phyloP scores from a whole-genome alignment of 1,284 basidiomycete species.

The Fistulina hepatica region DNA sequence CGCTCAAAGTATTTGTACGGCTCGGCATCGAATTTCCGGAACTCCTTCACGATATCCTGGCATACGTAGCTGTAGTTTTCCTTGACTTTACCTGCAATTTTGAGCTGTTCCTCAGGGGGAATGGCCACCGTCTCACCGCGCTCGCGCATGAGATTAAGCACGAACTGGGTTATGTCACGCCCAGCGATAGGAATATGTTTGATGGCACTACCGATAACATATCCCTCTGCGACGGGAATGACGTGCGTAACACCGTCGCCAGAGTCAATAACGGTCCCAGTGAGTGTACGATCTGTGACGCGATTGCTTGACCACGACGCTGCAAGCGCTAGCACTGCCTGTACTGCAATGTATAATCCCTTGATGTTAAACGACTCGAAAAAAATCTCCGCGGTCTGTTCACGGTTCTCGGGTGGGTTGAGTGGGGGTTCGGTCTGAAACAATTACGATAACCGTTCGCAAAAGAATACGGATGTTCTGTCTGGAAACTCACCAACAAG shows the following conservation, averaged over 20 bases:
- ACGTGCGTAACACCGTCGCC: constrained; percentile 99
- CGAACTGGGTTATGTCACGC: constrained; percentile 95
- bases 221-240: constrained; percentile 94
- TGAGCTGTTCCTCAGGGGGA: constrained; percentile 93
- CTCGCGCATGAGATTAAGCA: constrained; percentile 92
- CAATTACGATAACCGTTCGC: constrained; percentile 6
- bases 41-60: constrained; percentile 98
- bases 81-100: constrained; percentile 91
- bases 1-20: constrained; percentile 95
- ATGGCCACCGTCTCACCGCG: constrained; percentile 85
- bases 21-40: constrained; percentile 95
- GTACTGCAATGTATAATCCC: constrained; percentile 96
- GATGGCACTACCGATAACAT: constrained; percentile 98
- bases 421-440: constrained; percentile 92
- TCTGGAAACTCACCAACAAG: constrained; percentile 62
- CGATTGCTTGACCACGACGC: constrained; percentile 95
- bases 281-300: constrained; percentile 87
- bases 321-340: constrained; percentile 97
- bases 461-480: not conserved
- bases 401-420: constrained; percentile 97
- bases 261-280: constrained; percentile 97
- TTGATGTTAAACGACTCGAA: constrained; percentile 99
- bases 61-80: constrained; percentile 99
- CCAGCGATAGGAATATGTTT: constrained; percentile 99
- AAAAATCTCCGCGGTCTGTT: constrained; percentile 99